phyloP scores from a whole-genome alignment of 495 filamentous ascomycete species.

The Lasiosphaeriaceae sp. region DNA sequence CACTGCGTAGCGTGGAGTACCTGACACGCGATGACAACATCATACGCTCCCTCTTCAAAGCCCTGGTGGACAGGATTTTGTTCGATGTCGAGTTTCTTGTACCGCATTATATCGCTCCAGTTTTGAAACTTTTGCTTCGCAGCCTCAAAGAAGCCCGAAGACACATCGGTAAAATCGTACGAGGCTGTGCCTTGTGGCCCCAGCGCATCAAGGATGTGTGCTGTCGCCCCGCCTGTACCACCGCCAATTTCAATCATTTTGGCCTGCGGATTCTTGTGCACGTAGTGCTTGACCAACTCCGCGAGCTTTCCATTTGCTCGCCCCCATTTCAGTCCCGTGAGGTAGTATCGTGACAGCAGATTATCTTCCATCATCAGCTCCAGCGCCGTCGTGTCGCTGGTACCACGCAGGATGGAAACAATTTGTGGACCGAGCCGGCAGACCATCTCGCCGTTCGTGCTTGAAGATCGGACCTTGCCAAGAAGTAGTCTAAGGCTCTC shows the following conservation, averaged over 20 bases:
- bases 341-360: slow-evolving; percentile 28
- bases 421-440: slow-evolving; percentile 24
- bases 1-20: slow-evolving; percentile 51
- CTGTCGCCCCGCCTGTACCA: slow-evolving; percentile 49
- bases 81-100: slow-evolving; percentile 44
- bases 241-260: slow-evolving; percentile 51
- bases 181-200: slow-evolving; percentile 16
- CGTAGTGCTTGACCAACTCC: slow-evolving; percentile 27
- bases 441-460: slow-evolving; percentile 29
- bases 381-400: slow-evolving; percentile 20
- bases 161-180: slow-evolving; percentile 54
- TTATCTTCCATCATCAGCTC: slow-evolving; percentile 28
- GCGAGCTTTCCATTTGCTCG: slow-evolving; percentile 25
- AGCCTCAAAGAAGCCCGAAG: slow-evolving; percentile 46
- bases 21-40: slow-evolving; percentile 50
- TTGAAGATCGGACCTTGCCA: slow-evolving; percentile 14
- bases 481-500: slow-evolving; percentile 4
- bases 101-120: slow-evolving; percentile 30
- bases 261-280: slow-evolving; percentile 37
- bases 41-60: slow-evolving; percentile 42
- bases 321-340: slow-evolving; percentile 26
- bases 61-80: slow-evolving; percentile 42
- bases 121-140: slow-evolving; percentile 43
- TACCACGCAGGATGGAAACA: slow-evolving; percentile 16
- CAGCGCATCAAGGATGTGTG: slow-evolving; percentile 32